Percentiles rank a stretch among this genome's conserved stretches.
Evolutionary conservation across 108 stramenopile genomes (phyloP).

Genomic region (Pseudonitzschia pungens): DNA sequence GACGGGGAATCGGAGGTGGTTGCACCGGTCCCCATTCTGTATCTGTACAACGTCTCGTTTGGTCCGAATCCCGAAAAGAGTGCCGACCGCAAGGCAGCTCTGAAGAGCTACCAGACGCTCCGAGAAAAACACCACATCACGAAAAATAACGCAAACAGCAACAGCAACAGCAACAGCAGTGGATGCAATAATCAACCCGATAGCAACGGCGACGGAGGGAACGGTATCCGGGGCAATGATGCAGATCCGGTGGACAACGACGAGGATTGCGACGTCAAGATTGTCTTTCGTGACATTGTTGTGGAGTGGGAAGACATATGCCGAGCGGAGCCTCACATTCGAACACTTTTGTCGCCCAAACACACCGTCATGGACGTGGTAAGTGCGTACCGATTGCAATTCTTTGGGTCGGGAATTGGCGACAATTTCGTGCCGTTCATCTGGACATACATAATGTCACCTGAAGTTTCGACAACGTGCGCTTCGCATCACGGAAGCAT

Average conservation of each 20-base stretch:
- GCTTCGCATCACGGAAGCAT: not conserved
- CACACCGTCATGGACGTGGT: conserved; percentile 87
- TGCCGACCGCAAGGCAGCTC: conserved; percentile 90
- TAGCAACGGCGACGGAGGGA: not conserved
- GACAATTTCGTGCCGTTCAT: too few relatives aligned
- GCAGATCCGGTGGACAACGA: not conserved
- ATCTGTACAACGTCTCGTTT: conserved; percentile 92
- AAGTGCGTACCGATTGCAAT: not conserved
- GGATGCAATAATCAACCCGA: not conserved
- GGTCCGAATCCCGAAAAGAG: conserved; percentile 42
- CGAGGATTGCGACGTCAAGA: conserved; percentile 22
- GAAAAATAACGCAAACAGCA: too few relatives aligned
- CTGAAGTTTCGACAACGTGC: not conserved
- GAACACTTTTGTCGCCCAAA: conserved; percentile 69
- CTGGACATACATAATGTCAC: too few relatives aligned
- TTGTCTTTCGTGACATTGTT: conserved; percentile 65
- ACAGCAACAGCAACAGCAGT: not conserved
- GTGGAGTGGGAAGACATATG: conserved; percentile 76
- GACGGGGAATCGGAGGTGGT: not conserved
- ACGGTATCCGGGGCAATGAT: not conserved
- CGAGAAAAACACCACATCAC: conserved; percentile 48
- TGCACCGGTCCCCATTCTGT: conserved; percentile 35
- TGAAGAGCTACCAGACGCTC: conserved; percentile 71
- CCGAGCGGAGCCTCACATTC: conserved; percentile 53
- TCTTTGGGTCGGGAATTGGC: not conserved